phyloP scores from a whole-genome alignment of 208 protist genomes.

The Leishmania guyanensis region DNA sequence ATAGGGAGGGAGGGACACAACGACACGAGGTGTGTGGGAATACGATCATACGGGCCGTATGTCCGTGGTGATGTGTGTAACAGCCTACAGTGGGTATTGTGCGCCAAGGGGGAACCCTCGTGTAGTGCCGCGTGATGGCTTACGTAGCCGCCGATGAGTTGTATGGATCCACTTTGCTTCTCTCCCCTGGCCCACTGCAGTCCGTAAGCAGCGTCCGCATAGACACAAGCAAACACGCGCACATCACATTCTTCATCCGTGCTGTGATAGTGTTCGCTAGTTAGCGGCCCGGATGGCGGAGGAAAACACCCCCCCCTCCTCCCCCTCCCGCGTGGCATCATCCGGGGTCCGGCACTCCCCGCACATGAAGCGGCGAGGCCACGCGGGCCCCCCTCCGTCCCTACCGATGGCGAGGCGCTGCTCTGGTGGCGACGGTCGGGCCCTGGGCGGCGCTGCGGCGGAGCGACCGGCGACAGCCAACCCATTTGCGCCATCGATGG shows the following conservation, averaged over 20 bases:
- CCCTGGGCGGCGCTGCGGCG: not conserved
- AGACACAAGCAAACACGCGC: too few relatives aligned
- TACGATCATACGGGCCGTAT: not conserved
- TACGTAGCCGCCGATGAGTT: not conserved
- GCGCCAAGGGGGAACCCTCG: not conserved
- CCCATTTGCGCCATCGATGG: not conserved
- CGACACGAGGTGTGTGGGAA: not conserved
- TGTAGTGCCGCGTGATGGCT: not conserved
- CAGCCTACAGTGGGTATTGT: not conserved
- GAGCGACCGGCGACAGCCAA: too few relatives aligned
- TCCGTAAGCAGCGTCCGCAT: not conserved
- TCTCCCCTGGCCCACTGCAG: too few relatives aligned
- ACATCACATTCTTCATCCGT: not conserved
- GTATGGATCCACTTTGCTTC: not conserved
- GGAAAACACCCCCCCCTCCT: too few relatives aligned
- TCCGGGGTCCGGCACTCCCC: too few relatives aligned
- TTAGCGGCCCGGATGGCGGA: not conserved
- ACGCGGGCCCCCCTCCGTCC: too few relatives aligned
- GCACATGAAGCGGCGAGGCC: not conserved
- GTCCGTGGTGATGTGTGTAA: not conserved
- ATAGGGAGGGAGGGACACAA: not conserved
- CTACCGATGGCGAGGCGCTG: too few relatives aligned
- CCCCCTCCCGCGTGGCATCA: not conserved
- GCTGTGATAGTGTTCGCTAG: not conserved
- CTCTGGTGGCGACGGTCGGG: not conserved